Conservation (phyloP, 139 green algal genomes). For the Picochlorum sp. region DNA sequence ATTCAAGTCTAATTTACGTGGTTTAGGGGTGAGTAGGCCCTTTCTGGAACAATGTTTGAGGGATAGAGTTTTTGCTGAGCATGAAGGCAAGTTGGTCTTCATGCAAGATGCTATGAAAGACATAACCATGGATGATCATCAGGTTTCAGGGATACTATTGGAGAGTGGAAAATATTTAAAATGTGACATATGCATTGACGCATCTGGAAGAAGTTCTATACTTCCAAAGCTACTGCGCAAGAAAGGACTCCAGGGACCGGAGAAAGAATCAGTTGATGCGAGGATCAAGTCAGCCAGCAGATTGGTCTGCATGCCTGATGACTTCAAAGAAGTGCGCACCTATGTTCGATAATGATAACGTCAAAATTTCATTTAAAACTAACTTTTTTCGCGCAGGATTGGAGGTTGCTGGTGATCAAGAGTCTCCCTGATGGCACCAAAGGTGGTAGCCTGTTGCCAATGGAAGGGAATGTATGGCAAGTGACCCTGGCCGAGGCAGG, state of each 20-base stretch:
- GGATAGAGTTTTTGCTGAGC: background rate
- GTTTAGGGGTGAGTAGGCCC: conserved; percentile 9
- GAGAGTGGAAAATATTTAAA: background rate
- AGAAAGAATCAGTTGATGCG: conserved; percentile 2
- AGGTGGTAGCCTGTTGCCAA: conserved; percentile 4
- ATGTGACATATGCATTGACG: conserved; percentile 1
- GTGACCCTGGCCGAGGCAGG: conserved; percentile 10
- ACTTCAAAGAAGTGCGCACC: background rate
- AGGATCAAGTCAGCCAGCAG: conserved; percentile 1
- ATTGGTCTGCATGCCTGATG: conserved; percentile 4
- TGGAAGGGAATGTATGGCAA: conserved; percentile 6
- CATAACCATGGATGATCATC: background rate
- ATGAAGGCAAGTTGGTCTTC: background rate
- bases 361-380: too few species aligned
- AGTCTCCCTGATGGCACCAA: conserved; percentile 1
- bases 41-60: conserved; percentile 9
- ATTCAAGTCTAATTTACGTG: background rate
- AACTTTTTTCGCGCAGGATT: background rate
- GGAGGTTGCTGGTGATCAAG: background rate
- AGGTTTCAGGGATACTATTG: background rate
- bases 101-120: background rate
- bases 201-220: background rate
- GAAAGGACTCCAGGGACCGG: background rate
- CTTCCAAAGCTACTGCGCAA: background rate
- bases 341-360: background rate